These are phyloP conservation scores for Rhododendron kiyosumense DNA, from an alignment of 148 eudicot genomes.

Conservation along the genomic window DNA sequence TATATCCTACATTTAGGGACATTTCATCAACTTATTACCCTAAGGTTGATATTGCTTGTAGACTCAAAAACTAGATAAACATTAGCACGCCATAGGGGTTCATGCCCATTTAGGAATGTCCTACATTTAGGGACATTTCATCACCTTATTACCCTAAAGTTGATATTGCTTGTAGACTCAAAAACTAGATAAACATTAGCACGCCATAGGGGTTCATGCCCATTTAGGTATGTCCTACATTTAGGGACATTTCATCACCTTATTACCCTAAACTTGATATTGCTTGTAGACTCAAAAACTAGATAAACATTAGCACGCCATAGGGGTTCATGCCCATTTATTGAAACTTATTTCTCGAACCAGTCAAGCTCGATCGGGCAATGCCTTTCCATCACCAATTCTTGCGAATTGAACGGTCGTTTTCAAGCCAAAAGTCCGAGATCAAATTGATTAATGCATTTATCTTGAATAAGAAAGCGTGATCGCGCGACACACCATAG, in stretches of 20 bases:
- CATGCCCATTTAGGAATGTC: background rate
- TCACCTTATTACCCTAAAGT: too few species aligned
- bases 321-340: background rate
- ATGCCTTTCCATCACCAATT: background rate
- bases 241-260: background rate
- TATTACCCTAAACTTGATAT: background rate
- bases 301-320: background rate
- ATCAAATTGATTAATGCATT: background rate
- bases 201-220: too few species aligned
- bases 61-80: background rate
- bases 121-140: too few species aligned
- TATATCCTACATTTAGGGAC: background rate
- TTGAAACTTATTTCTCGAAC: background rate
- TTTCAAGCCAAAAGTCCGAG: too few species aligned
- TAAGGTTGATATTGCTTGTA: background rate
- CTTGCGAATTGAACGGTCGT: background rate
- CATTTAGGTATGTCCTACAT: background rate
- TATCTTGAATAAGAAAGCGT: background rate
- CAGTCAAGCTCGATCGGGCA: background rate
- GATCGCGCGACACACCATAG: background rate
- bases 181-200: too few species aligned
- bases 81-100: background rate
- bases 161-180: too few species aligned
- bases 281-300: background rate
- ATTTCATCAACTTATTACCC: background rate